Evolutionary conservation across 1,284 basidiomycete species (phyloP), one percentile per base, ranked within the genome.

Genomic region (Earliella scabrosa): DNA sequence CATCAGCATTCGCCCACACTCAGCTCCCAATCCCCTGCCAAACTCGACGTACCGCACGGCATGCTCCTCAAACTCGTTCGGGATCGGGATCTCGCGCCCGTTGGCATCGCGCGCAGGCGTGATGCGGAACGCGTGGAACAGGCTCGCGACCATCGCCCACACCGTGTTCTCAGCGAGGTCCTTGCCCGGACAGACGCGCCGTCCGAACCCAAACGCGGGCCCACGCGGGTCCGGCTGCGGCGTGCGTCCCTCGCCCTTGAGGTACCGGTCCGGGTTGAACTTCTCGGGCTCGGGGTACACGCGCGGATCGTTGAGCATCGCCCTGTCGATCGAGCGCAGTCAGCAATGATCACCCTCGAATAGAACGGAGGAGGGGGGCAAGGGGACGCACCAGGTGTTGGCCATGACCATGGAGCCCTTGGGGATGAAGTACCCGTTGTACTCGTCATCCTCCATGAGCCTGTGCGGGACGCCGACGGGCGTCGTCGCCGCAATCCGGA

Each of bases 401-500:
- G 43, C 24, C 9, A 58, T 21, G 4, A 58, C 8, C 0, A 29
- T 29, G 4, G 50, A 51, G 8, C 52, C 55, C 2, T 32, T 31
- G 0, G 60, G 60, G 8, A 61, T 58, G 41, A 56, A 56, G 47
- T 58, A 58, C 1, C 56, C 56, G 18, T 50, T 26, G 11, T 53
- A 31, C 24, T 35, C 53, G 11, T 53, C 56, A 41, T 61, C 56
- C 2, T 35, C 32, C 7, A 50, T 34, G 1, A 34, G 52, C 6
- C 35, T 23, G 21, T 61, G 59, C 1, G 52, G 50, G 1, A 58
- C 4, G 5, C 45, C 38, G 5, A 58, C 13, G 24, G 59, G 59
- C 1, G 60, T 46, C 6, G 53, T 56, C 13, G 70, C 63, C 2
- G 71, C 64, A 50, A 68, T 60, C 67, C 75, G 73, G 20, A 75